A percentile compares a stretch with the other conserved stretches of the same genome.
Conservation (phyloP, 2,329 filamentous ascomycete genomes). For the Alternaria gaisen region DNA sequence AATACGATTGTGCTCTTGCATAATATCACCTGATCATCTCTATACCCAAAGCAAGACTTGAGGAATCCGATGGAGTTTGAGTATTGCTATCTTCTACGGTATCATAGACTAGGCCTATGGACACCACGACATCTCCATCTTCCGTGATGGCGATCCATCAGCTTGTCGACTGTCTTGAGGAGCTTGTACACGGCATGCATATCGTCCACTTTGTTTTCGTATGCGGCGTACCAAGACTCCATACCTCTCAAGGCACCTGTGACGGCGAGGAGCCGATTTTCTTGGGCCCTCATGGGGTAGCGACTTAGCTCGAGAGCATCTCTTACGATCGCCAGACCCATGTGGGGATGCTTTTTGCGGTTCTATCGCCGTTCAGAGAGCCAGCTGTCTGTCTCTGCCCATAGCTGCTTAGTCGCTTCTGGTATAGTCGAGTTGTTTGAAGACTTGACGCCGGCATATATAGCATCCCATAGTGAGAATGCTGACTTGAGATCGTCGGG, state of each 20-base stretch:
- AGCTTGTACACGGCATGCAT: neutral
- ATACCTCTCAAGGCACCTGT: neutral
- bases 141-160: neutral
- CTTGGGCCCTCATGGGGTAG: neutral
- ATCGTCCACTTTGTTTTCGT: neutral
- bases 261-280: neutral
- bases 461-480: constrained; percentile 72
- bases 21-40: neutral
- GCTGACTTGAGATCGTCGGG: constrained; percentile 66
- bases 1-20: neutral
- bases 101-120: neutral
- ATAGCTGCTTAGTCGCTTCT: constrained; percentile 60
- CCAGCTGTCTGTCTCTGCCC: constrained; percentile 70
- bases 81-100: neutral
- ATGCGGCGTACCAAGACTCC: neutral
- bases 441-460: constrained; percentile 66
- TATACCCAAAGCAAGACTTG: neutral
- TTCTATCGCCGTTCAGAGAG: constrained; percentile 50
- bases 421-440: constrained; percentile 56
- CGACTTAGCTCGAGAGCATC: neutral
- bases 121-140: neutral
- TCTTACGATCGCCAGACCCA: too few relatives aligned
- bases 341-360: neutral
- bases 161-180: neutral
- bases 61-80: neutral